Conservation (phyloP, 768 basidiomycete species). For the Auriscalpium vulgare region DNA sequence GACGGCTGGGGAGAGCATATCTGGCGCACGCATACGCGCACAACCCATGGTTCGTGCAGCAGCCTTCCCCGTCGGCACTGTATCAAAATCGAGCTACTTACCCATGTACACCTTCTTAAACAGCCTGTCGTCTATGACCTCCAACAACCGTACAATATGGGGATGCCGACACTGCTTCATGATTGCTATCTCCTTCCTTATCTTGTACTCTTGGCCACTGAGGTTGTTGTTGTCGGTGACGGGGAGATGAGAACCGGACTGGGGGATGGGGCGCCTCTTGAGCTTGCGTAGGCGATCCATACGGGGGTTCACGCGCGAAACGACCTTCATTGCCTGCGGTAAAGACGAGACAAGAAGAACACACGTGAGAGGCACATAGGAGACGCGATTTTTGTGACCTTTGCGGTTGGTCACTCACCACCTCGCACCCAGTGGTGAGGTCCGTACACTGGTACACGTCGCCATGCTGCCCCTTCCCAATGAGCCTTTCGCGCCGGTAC, state of each 20-base stretch:
- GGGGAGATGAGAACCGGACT: constrained; percentile 39
- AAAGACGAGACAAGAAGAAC: neutral
- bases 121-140: constrained; percentile 91
- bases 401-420: constrained; percentile 35
- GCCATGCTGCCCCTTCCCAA: constrained; percentile 88
- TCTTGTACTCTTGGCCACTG: constrained; percentile 71
- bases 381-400: neutral
- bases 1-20: too few relatives aligned
- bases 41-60: too few relatives aligned
- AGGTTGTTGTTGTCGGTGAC: constrained; percentile 50
- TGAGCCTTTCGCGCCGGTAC: constrained; percentile 66
- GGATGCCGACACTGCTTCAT: constrained; percentile 96
- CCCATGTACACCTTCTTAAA: constrained; percentile 90
- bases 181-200: constrained; percentile 91
- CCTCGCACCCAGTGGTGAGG: constrained; percentile 32
- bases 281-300: constrained; percentile 51
- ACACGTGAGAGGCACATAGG: constrained; percentile 6
- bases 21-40: too few relatives aligned
- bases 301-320: constrained; percentile 64
- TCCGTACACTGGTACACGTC: constrained; percentile 73
- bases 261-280: constrained; percentile 33
- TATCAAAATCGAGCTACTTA: constrained; percentile 31
- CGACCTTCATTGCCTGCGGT: constrained; percentile 70
- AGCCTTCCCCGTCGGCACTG: too few relatives aligned
- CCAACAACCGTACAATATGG: constrained; percentile 81